Evolutionary conservation across 2,329 filamentous ascomycete species (phyloP).

Genomic region (Colletotrichum sp.): DNA sequence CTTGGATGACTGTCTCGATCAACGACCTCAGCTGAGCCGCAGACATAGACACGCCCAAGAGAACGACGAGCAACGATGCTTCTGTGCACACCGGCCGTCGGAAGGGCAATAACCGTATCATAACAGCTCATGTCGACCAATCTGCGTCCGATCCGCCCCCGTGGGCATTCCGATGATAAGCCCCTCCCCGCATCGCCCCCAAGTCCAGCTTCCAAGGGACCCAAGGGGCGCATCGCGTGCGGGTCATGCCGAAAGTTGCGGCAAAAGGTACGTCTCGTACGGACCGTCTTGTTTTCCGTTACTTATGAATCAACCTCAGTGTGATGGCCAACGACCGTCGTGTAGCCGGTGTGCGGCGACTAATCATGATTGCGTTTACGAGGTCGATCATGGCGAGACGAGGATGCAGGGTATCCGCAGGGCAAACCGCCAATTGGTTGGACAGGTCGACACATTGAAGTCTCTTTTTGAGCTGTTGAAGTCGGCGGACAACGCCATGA

Average conservation of each 20-base stretch:
- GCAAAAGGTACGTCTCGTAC: background rate
- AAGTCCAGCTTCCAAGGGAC: background rate
- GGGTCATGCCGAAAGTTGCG: conserved; percentile 8
- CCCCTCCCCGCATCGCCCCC: background rate
- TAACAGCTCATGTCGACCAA: background rate
- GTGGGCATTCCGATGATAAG: background rate
- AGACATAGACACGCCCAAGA: background rate
- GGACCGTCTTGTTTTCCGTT: background rate
- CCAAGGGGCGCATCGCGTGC: conserved; percentile 6
- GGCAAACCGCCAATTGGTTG: background rate
- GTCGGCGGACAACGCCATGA: background rate
- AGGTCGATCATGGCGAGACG: conserved; percentile 10
- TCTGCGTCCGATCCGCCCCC: background rate
- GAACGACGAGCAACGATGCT: background rate
- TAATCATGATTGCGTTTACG: background rate
- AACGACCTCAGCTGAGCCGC: background rate
- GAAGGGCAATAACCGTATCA: background rate
- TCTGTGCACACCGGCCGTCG: background rate
- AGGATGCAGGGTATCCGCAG: conserved; percentile 15
- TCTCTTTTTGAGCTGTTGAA: conserved; percentile 2
- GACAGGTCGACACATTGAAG: background rate
- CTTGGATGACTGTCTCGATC: background rate
- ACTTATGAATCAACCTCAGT: background rate
- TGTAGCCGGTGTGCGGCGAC: background rate
- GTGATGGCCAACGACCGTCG: conserved; percentile 3